Conservation (phyloP, 192 early-diverging fungal genomes). For the Backusella morwellensis region DNA sequence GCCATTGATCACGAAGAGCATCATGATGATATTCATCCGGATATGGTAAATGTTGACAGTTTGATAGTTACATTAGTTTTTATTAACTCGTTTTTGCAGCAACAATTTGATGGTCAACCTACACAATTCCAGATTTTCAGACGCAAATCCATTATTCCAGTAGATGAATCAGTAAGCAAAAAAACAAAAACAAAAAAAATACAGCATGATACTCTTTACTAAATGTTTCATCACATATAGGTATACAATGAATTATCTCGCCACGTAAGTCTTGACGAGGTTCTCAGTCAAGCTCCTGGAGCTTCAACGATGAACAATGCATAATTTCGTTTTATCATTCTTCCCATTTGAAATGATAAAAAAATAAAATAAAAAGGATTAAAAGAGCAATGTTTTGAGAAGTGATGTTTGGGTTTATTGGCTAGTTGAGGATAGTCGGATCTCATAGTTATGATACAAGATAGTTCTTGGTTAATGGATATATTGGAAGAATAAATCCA, state of each 20-base stretch:
- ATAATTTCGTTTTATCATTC: not conserved
- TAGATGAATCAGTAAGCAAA: slow-evolving; percentile 54
- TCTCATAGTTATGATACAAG: too few species aligned
- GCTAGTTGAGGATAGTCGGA: too few species aligned
- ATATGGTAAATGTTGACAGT: slow-evolving; percentile 21
- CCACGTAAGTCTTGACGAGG: slow-evolving; percentile 58
- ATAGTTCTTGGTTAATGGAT: too few species aligned
- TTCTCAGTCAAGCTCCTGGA: slow-evolving; percentile 27
- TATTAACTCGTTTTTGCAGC: slow-evolving; percentile 23
- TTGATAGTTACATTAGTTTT: not conserved
- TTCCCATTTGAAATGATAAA: not conserved
- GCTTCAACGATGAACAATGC: slow-evolving; percentile 6
- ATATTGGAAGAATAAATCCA: too few species aligned
- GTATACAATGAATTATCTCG: slow-evolving; percentile 54
- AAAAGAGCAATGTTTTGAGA: not conserved
- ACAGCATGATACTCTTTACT: not conserved
- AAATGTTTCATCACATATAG: slow-evolving; percentile 41
- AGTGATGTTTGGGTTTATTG: too few species aligned
- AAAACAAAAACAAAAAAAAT: too few species aligned
- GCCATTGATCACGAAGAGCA: slow-evolving; percentile 14
- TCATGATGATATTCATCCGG: slow-evolving; percentile 21
- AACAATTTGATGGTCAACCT: slow-evolving; percentile 43
- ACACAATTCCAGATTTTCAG: slow-evolving; percentile 51
- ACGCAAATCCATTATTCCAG: slow-evolving; percentile 64
- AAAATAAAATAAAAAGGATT: not conserved